Percentiles rank a stretch among this genome's conserved stretches.
Evolutionary conservation across 208 protist genomes (phyloP).

Genomic region (Blastocrithidia nonstop): DNA sequence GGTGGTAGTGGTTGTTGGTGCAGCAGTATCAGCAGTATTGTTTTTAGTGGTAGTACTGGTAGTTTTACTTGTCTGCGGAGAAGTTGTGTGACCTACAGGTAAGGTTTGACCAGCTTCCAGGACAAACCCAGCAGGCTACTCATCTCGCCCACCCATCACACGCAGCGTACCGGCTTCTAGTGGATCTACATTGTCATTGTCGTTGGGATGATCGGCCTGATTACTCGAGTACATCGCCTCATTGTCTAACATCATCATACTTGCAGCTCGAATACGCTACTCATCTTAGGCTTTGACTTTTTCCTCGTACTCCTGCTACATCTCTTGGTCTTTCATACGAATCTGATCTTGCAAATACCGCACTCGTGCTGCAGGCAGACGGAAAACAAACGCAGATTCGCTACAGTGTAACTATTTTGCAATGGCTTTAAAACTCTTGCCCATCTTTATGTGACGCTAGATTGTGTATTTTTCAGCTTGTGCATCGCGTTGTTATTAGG

Average conservation of each 20-base stretch:
- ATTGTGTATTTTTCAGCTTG: constrained; percentile 23
- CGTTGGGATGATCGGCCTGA: too few species aligned
- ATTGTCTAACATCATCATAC: constrained; percentile 11
- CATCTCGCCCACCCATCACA: too few species aligned
- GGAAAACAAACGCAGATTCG: constrained; percentile 58
- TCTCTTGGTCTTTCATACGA: constrained; percentile 25
- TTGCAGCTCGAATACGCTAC: constrained; percentile 7
- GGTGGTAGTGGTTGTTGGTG: too few species aligned
- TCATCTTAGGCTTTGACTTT: constrained; percentile 21
- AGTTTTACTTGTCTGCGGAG: too few species aligned
- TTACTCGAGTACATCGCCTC: too few species aligned
- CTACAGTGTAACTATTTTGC: constrained; percentile 43
- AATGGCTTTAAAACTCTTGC: constrained; percentile 24
- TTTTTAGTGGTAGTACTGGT: too few species aligned
- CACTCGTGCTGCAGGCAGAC: constrained; percentile 28
- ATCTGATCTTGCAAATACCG: constrained; percentile 28
- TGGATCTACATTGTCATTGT: too few species aligned
- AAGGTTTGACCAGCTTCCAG: too few species aligned
- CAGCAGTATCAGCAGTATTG: too few species aligned
- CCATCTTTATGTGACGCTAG: constrained; percentile 29
- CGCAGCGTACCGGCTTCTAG: too few species aligned
- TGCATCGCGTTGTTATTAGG: constrained; percentile 19
- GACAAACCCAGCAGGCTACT: too few species aligned
- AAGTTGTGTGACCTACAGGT: too few species aligned
- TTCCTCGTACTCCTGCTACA: constrained; percentile 45